Conservation (phyloP, 768 basidiomycete species). For the Cubamyces lactineus region DNA sequence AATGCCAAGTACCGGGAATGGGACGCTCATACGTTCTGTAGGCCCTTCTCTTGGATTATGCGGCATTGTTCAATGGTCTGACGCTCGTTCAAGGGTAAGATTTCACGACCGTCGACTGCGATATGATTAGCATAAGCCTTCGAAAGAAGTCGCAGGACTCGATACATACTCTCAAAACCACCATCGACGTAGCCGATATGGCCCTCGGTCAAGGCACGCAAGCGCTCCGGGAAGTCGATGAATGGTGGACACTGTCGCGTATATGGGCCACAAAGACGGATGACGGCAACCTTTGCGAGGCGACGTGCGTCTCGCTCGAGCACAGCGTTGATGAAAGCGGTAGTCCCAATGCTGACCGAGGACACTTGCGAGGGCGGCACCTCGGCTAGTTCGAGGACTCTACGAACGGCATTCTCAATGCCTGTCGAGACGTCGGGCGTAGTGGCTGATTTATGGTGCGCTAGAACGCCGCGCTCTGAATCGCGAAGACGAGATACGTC, state of each 20-base stretch:
- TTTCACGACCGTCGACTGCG: constrained; percentile 52
- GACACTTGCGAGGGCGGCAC: constrained; percentile 45
- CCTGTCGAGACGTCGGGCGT: constrained; percentile 61
- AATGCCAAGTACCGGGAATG: neutral
- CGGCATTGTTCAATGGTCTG: constrained; percentile 50
- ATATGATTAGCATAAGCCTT: constrained; percentile 41
- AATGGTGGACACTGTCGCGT: constrained; percentile 62
- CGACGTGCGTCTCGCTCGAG: constrained; percentile 56
- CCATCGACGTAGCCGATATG: constrained; percentile 44
- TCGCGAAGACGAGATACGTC: constrained; percentile 35
- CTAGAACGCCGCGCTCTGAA: constrained; percentile 42
- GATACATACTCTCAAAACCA: constrained; percentile 42
- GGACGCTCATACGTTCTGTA: constrained; percentile 27
- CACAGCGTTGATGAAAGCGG: constrained; percentile 51
- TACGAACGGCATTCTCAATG: constrained; percentile 54
- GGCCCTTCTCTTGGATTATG: constrained; percentile 38
- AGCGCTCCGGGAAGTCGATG: constrained; percentile 48
- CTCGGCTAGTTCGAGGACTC: constrained; percentile 44
- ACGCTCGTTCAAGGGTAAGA: constrained; percentile 44
- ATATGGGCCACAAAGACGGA: constrained; percentile 64
- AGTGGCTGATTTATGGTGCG: constrained; percentile 52
- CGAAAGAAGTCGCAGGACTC: constrained; percentile 6
- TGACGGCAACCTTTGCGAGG: constrained; percentile 63
- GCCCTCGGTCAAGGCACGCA: constrained; percentile 37
- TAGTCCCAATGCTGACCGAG: constrained; percentile 64